phyloP scores from a whole-genome alignment of 148 eudicot species.

The Polygonum maritimum region DNA sequence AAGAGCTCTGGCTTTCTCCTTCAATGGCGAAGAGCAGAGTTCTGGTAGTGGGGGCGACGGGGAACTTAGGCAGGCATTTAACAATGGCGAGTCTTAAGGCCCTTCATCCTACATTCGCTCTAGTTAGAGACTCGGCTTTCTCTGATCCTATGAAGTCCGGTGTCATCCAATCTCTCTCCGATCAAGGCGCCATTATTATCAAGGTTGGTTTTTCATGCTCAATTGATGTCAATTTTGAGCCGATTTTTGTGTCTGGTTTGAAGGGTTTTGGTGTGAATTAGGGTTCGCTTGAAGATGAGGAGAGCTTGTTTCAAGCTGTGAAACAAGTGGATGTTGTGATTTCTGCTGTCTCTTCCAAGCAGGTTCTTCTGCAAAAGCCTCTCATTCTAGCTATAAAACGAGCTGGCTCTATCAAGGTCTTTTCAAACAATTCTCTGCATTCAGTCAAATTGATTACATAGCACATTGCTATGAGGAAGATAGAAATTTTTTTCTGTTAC shows the following conservation, averaged over 20 bases:
- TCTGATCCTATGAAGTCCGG: constrained; percentile 37
- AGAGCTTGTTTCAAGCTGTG: constrained; percentile 52
- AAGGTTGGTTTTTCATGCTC: constrained; percentile 24
- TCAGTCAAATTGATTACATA: not conserved
- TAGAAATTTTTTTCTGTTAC: not conserved
- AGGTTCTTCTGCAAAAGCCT: constrained; percentile 54
- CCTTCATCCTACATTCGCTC: constrained; percentile 64
- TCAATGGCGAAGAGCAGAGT: constrained; percentile 36
- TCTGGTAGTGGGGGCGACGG: constrained; percentile 73
- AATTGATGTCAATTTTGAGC: not conserved
- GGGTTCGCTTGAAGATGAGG: constrained; percentile 75
- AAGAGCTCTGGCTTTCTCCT: not conserved
- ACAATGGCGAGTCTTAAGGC: constrained; percentile 54
- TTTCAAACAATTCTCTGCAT: not conserved
- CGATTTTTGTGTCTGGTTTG: not conserved
- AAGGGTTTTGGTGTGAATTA: constrained; percentile 8
- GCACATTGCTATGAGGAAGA: not conserved
- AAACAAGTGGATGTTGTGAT: constrained; percentile 76
- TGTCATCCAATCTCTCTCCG: constrained; percentile 38
- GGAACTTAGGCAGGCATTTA: constrained; percentile 51
- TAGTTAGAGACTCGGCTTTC: constrained; percentile 48
- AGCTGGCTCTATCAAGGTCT: constrained; percentile 68
- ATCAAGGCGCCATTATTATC: constrained; percentile 41
- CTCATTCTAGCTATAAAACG: constrained; percentile 51
- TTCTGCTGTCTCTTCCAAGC: constrained; percentile 47